These are phyloP conservation scores for Blastobotrys peoriensis DNA, from an alignment of 805 yeast genomes.

Conservation along the genomic window DNA sequence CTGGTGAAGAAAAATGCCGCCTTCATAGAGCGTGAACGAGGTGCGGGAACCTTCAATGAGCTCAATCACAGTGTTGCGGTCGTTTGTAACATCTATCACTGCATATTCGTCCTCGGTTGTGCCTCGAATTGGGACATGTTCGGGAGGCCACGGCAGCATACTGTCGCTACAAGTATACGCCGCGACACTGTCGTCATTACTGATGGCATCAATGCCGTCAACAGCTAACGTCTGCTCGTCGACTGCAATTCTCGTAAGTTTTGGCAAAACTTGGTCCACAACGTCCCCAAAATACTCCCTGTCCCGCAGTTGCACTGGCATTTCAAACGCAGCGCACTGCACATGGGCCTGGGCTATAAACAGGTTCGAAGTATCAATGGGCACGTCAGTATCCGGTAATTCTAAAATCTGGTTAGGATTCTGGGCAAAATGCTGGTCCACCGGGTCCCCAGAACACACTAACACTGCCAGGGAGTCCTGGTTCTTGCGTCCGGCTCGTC, in stretches of 20 bases:
- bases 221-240: constrained; percentile 2
- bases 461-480: constrained; percentile 76
- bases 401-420: constrained; percentile 55
- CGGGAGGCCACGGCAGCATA: constrained; percentile 78
- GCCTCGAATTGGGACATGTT: constrained; percentile 71
- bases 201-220: constrained; percentile 14
- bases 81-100: constrained; percentile 82
- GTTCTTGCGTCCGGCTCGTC: constrained; percentile 81
- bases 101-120: constrained; percentile 78
- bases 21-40: constrained; percentile 83
- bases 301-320: constrained; percentile 58
- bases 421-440: constrained; percentile 76
- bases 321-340: constrained; percentile 91
- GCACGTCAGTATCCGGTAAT: constrained; percentile 48
- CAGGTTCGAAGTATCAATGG: constrained; percentile 55
- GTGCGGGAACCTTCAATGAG: constrained; percentile 85
- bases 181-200: constrained; percentile 33
- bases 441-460: constrained; percentile 73
- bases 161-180: constrained; percentile 47
- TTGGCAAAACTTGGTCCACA: constrained; percentile 14
- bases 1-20: constrained; percentile 91
- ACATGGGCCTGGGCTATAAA: constrained; percentile 72
- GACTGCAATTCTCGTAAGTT: neutral
- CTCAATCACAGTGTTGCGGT: constrained; percentile 69
- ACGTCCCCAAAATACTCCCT: constrained; percentile 48